Conservation (phyloP, 2,329 filamentous ascomycete genomes). For the Neocucurbitaria cava region DNA sequence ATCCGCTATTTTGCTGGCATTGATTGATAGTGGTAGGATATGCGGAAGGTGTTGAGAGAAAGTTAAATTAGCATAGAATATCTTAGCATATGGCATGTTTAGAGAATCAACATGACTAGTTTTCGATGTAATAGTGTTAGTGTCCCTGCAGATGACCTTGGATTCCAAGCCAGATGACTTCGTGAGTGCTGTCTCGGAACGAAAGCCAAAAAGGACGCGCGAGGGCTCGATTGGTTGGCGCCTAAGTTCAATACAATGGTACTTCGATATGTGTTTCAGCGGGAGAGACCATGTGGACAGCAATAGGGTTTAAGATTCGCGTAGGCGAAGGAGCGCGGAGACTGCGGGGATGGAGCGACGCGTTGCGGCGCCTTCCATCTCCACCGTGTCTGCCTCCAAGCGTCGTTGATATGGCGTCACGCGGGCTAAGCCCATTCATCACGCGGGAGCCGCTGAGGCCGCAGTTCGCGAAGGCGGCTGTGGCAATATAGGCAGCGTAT, state of each 20-base stretch:
- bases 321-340: conserved; percentile 2
- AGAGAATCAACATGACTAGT: background rate
- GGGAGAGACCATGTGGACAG: conserved; percentile 12
- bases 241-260: background rate
- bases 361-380: conserved; percentile 8
- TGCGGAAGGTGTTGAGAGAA: conserved; percentile 2
- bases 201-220: conserved; percentile 6
- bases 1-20: background rate
- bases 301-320: background rate
- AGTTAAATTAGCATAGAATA: conserved; percentile 15
- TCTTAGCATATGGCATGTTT: conserved; percentile 6
- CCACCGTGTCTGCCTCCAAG: conserved; percentile 9
- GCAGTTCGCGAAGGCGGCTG: conserved; percentile 4
- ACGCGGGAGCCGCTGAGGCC: conserved; percentile 22
- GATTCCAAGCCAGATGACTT: conserved; percentile 18
- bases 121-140: background rate
- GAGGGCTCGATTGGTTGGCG: conserved; percentile 11
- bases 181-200: conserved; percentile 3
- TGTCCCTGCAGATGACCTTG: conserved; percentile 22
- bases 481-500: conserved; percentile 14
- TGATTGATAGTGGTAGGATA: background rate
- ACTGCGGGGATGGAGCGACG: conserved; percentile 7
- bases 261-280: conserved; percentile 11
- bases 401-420: conserved; percentile 16
- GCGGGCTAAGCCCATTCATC: conserved; percentile 18